A percentile compares a stretch with the other conserved stretches of the same genome.
These are phyloP conservation scores for Celoporthe dispersa DNA, from an alignment of 2,329 filamentous ascomycete species.

Conservation along the genomic window DNA sequence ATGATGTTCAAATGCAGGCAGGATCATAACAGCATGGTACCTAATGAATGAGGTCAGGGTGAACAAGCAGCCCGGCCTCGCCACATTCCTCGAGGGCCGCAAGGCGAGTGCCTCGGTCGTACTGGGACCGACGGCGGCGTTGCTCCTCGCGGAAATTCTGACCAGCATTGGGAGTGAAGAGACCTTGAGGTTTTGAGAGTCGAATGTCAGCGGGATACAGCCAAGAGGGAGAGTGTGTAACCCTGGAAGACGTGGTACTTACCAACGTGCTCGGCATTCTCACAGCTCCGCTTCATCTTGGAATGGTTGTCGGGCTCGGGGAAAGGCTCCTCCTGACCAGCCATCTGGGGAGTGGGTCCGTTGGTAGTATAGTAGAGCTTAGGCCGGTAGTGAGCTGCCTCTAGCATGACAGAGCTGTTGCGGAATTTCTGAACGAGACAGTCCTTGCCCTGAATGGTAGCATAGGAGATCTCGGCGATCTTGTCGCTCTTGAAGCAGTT, in stretches of 20 bases:
- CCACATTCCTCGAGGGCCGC: slow-evolving; percentile 69
- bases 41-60: slow-evolving; percentile 36
- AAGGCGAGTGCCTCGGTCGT: slow-evolving; percentile 78
- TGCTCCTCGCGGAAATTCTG: slow-evolving; percentile 77
- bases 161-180: slow-evolving; percentile 80
- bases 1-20: not conserved
- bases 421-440: slow-evolving; percentile 93
- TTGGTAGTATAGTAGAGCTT: slow-evolving; percentile 66
- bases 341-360: slow-evolving; percentile 52
- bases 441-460: slow-evolving; percentile 94
- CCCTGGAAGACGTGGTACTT: slow-evolving; percentile 41
- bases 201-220: slow-evolving; percentile 6
- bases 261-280: slow-evolving; percentile 86
- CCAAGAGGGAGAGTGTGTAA: not conserved
- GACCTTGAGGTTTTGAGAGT: slow-evolving; percentile 49
- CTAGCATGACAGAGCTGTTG: slow-evolving; percentile 95
- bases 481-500: slow-evolving; percentile 84
- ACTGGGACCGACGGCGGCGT: slow-evolving; percentile 76
- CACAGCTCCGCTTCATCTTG: slow-evolving; percentile 85
- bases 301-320: slow-evolving; percentile 81
- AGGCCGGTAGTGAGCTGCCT: slow-evolving; percentile 79
- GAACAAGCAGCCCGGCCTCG: slow-evolving; percentile 50
- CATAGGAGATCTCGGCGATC: slow-evolving; percentile 88
- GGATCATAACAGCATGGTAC: not conserved
- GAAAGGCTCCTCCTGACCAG: slow-evolving; percentile 76